phyloP scores from a whole-genome alignment of 495 filamentous ascomycete genomes.

The Talaromyces proteolyticus region DNA sequence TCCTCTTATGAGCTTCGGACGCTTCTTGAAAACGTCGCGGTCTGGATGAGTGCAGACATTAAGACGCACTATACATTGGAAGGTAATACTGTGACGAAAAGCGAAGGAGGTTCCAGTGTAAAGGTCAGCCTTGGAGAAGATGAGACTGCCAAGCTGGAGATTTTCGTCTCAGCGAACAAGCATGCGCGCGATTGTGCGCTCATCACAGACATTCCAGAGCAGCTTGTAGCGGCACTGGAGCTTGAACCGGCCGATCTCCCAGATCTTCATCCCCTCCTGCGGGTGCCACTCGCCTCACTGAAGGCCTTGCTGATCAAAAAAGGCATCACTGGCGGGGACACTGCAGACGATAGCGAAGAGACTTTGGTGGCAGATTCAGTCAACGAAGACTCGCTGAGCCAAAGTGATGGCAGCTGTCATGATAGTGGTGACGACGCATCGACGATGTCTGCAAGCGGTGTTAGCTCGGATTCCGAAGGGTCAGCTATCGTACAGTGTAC shows the following conservation, averaged over 20 bases:
- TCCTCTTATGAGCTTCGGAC: conserved; percentile 1
- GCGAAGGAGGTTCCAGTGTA: conserved; percentile 1
- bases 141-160: not conserved
- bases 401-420: not conserved
- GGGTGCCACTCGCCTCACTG: not conserved
- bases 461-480: not conserved
- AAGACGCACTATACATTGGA: conserved; percentile 3
- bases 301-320: conserved; percentile 3
- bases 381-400: not conserved
- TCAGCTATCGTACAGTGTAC: not conserved
- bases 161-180: conserved; percentile 1
- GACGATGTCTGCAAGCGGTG: not conserved
- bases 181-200: conserved; percentile 4
- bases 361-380: not conserved
- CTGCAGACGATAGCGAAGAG: not conserved
- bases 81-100: not conserved
- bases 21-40: not conserved
- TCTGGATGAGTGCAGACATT: conserved; percentile 5
- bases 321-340: not conserved
- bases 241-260: not conserved
- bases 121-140: conserved; percentile 2
- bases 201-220: conserved; percentile 2
- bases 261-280: not conserved
- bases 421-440: not conserved
- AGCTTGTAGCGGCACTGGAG: conserved; percentile 4